Conservation (phyloP, 805 yeast species). For the Candida insectorum region DNA sequence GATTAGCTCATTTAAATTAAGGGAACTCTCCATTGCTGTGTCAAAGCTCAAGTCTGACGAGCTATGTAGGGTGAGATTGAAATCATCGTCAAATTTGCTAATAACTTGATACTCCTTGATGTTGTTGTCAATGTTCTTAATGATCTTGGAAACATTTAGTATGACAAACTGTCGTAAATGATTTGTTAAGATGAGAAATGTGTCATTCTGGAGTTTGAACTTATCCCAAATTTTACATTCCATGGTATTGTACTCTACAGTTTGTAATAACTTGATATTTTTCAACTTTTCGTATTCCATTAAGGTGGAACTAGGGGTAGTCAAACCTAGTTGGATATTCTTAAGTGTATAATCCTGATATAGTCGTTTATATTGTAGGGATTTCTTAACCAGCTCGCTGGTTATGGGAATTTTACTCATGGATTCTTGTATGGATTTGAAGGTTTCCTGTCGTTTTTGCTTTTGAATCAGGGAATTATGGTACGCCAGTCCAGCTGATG, state of each 20-base stretch:
- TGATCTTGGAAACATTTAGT: conserved; percentile 4
- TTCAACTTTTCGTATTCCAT: conserved; percentile 11
- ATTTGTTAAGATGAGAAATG: conserved; percentile 8
- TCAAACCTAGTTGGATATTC: conserved; percentile 11
- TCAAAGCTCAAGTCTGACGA: too few relatives aligned
- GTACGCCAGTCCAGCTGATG: conserved; percentile 12
- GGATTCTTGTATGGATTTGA: conserved; percentile 2
- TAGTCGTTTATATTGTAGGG: conserved; percentile 6
- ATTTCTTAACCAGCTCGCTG: conserved; percentile 4
- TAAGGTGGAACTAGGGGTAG: conserved; percentile 2
- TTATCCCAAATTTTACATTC: conserved; percentile 12
- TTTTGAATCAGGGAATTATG: conserved; percentile 27
- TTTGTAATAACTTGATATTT: conserved; percentile 1
- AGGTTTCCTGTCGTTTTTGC: conserved; percentile 16
- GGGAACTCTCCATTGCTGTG: too few relatives aligned
- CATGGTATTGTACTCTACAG: conserved; percentile 3
- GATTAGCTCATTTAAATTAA: conserved; percentile 8
- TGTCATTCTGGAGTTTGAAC: conserved; percentile 4
- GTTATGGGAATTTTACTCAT: conserved; percentile 1
- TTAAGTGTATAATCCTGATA: conserved; percentile 5
- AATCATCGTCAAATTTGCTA: conserved; percentile 4
- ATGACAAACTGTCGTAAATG: conserved; percentile 10
- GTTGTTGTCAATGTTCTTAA: background rate
- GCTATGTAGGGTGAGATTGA: conserved; percentile 3
- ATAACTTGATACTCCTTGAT: conserved; percentile 1